A percentile compares a stretch with the other conserved stretches of the same genome.
These are phyloP conservation scores for Phaeosphaeriaceae sp. DNA, from an alignment of 2,329 filamentous ascomycete species.

Conservation along the genomic window DNA sequence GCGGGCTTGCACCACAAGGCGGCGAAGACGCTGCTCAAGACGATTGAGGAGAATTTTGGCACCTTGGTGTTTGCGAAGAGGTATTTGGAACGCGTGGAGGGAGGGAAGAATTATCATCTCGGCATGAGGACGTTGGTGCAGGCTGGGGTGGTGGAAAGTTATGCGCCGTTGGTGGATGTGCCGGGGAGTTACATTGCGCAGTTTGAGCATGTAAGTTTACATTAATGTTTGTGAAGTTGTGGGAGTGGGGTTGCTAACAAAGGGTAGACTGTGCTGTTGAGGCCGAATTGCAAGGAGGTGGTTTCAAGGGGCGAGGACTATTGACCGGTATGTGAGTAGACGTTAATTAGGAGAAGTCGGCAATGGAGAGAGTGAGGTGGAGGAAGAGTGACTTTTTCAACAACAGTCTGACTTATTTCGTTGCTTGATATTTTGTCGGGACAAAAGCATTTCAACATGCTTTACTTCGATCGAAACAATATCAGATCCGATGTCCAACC, in stretches of 20 bases:
- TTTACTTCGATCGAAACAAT: too few species aligned
- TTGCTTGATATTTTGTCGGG: too few species aligned
- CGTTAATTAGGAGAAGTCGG: background rate
- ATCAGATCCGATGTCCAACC: too few species aligned
- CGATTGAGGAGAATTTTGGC: constrained; percentile 95
- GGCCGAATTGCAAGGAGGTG: constrained; percentile 4
- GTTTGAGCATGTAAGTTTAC: constrained; percentile 88
- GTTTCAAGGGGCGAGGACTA: constrained; percentile 2
- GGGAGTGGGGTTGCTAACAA: background rate
- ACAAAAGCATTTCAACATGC: too few species aligned
- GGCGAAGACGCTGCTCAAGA: constrained; percentile 81
- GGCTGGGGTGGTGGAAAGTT: constrained; percentile 83
- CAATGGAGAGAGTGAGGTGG: background rate
- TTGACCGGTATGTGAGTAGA: background rate
- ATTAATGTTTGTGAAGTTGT: background rate
- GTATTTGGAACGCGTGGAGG: constrained; percentile 80
- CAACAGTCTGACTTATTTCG: too few species aligned
- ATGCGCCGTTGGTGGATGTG: constrained; percentile 85
- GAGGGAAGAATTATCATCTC: constrained; percentile 88
- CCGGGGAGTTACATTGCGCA: constrained; percentile 94
- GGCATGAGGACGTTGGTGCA: constrained; percentile 86
- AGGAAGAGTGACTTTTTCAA: background rate
- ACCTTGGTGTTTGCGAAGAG: constrained; percentile 87
- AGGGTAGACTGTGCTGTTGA: background rate
- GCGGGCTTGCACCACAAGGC: constrained; percentile 77